Conservation (phyloP, 495 filamentous ascomycete species). For the Talaromyces proteolyticus region DNA sequence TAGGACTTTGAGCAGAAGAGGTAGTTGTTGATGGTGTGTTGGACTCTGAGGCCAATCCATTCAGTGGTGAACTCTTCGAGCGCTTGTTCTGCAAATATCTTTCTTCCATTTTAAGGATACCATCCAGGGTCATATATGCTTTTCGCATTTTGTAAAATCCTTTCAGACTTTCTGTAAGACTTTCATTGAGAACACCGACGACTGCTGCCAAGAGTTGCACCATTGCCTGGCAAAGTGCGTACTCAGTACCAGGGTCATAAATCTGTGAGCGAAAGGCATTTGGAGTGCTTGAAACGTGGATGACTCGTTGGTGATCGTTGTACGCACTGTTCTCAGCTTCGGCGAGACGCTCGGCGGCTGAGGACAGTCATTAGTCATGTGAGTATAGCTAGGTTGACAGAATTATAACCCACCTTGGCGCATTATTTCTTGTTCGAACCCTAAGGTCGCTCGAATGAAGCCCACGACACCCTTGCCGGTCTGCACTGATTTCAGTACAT, state of each 20-base stretch:
- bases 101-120: conserved; percentile 59
- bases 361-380: conserved; percentile 12
- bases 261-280: conserved; percentile 53
- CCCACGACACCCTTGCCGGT: conserved; percentile 74
- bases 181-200: conserved; percentile 84
- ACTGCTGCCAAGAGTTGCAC: conserved; percentile 87
- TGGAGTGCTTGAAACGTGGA: conserved; percentile 40
- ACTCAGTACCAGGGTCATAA: conserved; percentile 82
- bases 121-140: conserved; percentile 78
- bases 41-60: not conserved
- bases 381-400: conserved; percentile 1
- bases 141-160: conserved; percentile 92
- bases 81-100: conserved; percentile 38
- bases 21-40: not conserved
- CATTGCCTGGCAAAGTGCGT: conserved; percentile 70
- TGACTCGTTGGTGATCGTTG: conserved; percentile 69
- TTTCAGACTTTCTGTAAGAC: conserved; percentile 82
- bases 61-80: not conserved
- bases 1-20: not conserved
- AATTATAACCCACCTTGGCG: conserved; percentile 51
- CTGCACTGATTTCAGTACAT: conserved; percentile 22
- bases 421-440: conserved; percentile 95
- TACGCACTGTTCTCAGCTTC: conserved; percentile 77
- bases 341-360: conserved; percentile 64
- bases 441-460: conserved; percentile 81